phyloP scores from a whole-genome alignment of 2,329 filamentous ascomycete genomes.

The Apiospora kogelbergensis region DNA sequence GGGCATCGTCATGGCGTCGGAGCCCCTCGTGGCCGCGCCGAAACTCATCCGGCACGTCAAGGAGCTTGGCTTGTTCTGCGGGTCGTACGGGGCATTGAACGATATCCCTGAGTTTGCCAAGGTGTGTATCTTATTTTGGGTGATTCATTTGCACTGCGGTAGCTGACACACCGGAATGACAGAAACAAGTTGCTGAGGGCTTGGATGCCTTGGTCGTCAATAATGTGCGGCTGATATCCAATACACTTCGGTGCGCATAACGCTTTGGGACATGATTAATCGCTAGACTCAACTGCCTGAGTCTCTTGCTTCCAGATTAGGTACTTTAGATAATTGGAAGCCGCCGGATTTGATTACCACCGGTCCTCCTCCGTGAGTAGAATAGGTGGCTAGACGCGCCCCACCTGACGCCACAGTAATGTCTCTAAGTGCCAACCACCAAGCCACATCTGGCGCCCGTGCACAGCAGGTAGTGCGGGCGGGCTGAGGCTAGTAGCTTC shows the following conservation, averaged over 20 bases:
- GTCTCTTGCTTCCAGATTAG: neutral
- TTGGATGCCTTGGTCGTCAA: slow-evolving; percentile 14
- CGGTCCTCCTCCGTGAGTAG: neutral
- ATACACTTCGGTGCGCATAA: slow-evolving; percentile 5
- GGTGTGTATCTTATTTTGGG: neutral
- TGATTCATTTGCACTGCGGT: neutral
- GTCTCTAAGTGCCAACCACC: neutral
- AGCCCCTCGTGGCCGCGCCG: slow-evolving; percentile 29
- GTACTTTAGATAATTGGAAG: neutral
- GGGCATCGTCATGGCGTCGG: slow-evolving; percentile 36
- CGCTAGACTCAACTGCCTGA: neutral
- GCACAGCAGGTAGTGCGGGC: neutral
- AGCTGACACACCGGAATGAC: neutral
- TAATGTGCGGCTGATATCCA: slow-evolving; percentile 13
- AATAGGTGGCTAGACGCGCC: neutral
- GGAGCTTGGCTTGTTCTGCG: slow-evolving; percentile 10
- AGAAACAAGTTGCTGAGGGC: slow-evolving; percentile 12
- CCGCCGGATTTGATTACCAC: too few species aligned
- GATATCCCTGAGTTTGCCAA: slow-evolving; percentile 12
- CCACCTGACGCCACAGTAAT: neutral
- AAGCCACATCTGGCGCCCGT: neutral
- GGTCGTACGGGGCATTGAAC: slow-evolving; percentile 14
- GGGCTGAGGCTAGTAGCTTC: neutral
- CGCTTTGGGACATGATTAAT: neutral
- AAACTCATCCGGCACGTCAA: slow-evolving; percentile 11